A percentile compares a stretch with the other conserved stretches of the same genome.
phyloP scores from a whole-genome alignment of 352 stramenopile species.

The Aphanomyces cochlioides region DNA sequence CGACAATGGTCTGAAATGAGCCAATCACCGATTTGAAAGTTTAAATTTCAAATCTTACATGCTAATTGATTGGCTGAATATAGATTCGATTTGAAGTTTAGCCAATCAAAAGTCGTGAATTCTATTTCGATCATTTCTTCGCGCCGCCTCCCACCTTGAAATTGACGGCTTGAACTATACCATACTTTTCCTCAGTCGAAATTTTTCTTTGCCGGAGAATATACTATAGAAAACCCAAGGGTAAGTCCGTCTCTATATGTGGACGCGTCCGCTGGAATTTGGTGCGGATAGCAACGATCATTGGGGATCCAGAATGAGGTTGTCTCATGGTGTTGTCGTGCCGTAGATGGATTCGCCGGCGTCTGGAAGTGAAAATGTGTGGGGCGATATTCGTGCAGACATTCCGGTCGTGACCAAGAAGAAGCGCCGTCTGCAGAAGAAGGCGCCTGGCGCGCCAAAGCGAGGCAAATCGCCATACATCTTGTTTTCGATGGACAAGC shows the following conservation, averaged over 20 bases:
- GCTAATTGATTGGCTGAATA: slow-evolving; percentile 6
- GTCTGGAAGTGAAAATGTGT: slow-evolving; percentile 28
- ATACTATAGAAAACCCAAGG: slow-evolving; percentile 32
- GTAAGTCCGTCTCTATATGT: slow-evolving; percentile 12
- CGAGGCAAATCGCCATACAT: slow-evolving; percentile 90
- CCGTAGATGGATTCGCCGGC: slow-evolving; percentile 26
- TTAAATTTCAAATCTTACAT: slow-evolving; percentile 18
- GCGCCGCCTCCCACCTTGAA: no score
- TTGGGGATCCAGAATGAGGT: not conserved
- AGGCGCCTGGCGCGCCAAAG: slow-evolving; percentile 84
- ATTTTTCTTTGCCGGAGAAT: slow-evolving; percentile 30
- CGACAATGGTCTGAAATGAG: not conserved
- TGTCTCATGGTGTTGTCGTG: slow-evolving; percentile 30
- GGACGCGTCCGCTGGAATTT: not conserved
- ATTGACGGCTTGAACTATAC: slow-evolving; percentile 23
- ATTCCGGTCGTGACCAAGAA: slow-evolving; percentile 50
- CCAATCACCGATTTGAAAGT: not conserved
- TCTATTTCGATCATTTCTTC: no score
- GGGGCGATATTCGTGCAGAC: slow-evolving; percentile 24
- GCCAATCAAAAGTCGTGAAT: slow-evolving; percentile 13
- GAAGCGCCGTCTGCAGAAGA: slow-evolving; percentile 88
- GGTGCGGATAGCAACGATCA: not conserved
- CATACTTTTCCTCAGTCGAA: slow-evolving; percentile 29
- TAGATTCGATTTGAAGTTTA: slow-evolving; percentile 3
- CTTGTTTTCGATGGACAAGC: slow-evolving; percentile 90